Conservation (phyloP, 129 eudicot species). For the Flaveria sonorensis region DNA sequence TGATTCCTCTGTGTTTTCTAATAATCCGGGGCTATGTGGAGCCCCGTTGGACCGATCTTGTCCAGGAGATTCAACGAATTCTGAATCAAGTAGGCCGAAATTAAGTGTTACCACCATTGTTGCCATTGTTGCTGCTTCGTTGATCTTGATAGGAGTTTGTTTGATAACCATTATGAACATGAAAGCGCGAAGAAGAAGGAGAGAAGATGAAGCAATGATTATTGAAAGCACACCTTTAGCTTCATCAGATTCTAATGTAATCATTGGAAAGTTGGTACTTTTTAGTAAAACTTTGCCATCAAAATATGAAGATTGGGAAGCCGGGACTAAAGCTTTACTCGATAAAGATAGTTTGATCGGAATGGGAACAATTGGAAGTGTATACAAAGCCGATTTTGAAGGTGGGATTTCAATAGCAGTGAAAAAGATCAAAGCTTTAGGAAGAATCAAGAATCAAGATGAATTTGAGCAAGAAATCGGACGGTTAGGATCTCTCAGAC, state of each 20-base stretch:
- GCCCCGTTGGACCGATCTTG: conserved; percentile 56
- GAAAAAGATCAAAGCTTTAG: conserved; percentile 78
- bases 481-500: conserved; percentile 76
- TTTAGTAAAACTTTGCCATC: conserved; percentile 90
- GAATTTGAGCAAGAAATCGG: conserved; percentile 94
- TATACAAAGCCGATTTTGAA: conserved; percentile 72
- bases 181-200: conserved; percentile 61
- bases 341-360: conserved; percentile 81
- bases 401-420: conserved; percentile 84
- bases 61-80: conserved; percentile 31
- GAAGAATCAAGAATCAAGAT: conserved; percentile 84
- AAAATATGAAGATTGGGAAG: conserved; percentile 95
- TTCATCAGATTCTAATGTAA: conserved; percentile 71
- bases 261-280: conserved; percentile 87
- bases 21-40: conserved; percentile 83
- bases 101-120: conserved; percentile 77
- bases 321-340: conserved; percentile 90
- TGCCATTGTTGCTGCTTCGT: conserved; percentile 87
- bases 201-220: conserved; percentile 53
- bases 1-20: conserved; percentile 58
- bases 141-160: conserved; percentile 76
- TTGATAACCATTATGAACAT: conserved; percentile 65
- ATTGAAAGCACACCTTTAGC: conserved; percentile 78
- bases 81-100: conserved; percentile 46
- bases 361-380: conserved; percentile 82